Conservation (phyloP, 78 protist genomes). For the Planoprotostelium fungivorum region DNA sequence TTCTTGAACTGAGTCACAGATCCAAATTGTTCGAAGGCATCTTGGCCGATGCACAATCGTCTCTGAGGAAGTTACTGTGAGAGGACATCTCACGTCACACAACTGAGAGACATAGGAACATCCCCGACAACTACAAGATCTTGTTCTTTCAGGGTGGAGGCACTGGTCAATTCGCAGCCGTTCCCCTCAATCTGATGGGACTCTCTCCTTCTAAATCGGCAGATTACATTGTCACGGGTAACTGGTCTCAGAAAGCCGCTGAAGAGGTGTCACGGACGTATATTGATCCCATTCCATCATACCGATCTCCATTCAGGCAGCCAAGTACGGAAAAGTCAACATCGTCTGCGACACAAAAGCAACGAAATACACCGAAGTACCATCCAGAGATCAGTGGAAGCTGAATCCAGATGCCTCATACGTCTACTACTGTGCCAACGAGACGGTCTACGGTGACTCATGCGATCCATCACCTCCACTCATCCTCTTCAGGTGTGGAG, state of each 20-base stretch:
- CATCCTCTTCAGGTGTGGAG: background rate
- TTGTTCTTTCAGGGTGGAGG: conserved; percentile 98
- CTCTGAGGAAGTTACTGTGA: conserved; percentile 36
- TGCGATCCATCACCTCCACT: background rate
- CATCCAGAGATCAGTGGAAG: conserved; percentile 45
- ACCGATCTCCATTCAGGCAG: conserved; percentile 21
- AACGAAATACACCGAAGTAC: conserved; percentile 25
- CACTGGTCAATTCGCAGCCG: conserved; percentile 80
- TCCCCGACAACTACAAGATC: conserved; percentile 86
- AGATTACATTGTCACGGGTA: conserved; percentile 91
- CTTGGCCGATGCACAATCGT: conserved; percentile 24
- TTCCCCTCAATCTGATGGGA: conserved; percentile 88
- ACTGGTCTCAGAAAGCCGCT: conserved; percentile 90
- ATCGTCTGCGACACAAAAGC: conserved; percentile 24
- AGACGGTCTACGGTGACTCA: conserved; percentile 89
- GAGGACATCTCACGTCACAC: background rate
- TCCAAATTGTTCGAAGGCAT: conserved; percentile 49
- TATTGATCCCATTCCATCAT: background rate
- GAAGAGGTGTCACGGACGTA: conserved; percentile 74
- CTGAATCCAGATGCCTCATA: conserved; percentile 66
- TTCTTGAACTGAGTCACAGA: conserved; percentile 87
- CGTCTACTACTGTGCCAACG: conserved; percentile 90
- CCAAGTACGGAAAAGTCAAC: conserved; percentile 65
- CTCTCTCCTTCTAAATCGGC: conserved; percentile 18
- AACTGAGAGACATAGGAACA: conserved; percentile 12